A percentile compares a stretch with the other conserved stretches of the same genome.
Conservation (phyloP, 139 green algal genomes). For the Volvox reticuliferus region DNA sequence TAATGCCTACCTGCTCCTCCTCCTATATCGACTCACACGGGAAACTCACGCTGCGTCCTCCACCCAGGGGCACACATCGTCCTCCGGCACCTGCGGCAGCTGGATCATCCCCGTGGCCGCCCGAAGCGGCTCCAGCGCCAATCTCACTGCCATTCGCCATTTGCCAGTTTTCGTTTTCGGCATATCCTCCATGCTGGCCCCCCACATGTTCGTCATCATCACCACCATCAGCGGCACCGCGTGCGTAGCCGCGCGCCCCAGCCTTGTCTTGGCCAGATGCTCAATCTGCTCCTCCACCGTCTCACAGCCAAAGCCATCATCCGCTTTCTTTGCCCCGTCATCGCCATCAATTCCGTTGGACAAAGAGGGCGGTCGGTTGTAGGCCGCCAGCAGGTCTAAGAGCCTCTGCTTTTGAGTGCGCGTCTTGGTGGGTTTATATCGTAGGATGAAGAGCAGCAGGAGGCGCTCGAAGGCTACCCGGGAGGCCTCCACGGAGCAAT, state of each 20-base stretch:
- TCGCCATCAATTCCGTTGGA: too few relatives aligned
- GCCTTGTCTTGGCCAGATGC: background rate
- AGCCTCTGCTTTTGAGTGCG: constrained; percentile 3
- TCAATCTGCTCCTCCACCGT: background rate
- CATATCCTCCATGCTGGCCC: background rate
- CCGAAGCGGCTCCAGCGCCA: constrained; percentile 7
- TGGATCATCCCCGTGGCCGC: background rate
- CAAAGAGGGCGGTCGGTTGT: background rate
- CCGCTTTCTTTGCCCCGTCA: background rate
- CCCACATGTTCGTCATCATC: constrained; percentile 12
- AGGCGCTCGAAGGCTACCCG: background rate
- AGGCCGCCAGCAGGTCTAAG: background rate
- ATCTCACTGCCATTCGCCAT: background rate
- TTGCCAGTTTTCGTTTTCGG: background rate
- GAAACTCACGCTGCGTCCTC: background rate
- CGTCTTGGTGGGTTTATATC: background rate
- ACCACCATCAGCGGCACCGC: background rate
- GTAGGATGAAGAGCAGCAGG: constrained; percentile 15
- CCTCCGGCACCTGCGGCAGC: background rate
- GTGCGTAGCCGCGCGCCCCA: background rate
- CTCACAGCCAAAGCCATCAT: background rate
- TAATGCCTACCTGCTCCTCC: background rate
- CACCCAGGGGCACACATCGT: background rate
- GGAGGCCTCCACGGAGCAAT: background rate
- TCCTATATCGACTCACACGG: background rate